A percentile compares a stretch with the other conserved stretches of the same genome.
Conservation (phyloP, 257 asterid genomes). For the Fraxinus pennsylvanica region DNA sequence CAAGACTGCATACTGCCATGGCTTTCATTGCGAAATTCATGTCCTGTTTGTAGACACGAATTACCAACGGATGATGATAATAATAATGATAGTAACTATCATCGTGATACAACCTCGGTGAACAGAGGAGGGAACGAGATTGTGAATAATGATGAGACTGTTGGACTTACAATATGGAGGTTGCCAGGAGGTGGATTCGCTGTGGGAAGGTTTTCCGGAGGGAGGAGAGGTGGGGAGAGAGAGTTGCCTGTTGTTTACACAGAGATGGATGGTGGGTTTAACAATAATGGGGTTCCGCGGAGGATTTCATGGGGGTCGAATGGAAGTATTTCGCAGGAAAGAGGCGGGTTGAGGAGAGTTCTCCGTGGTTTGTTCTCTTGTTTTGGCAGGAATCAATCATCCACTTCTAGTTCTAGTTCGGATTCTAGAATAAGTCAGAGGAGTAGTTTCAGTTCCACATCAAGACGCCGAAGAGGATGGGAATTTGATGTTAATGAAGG, state of each 20-base stretch:
- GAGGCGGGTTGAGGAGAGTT: slow-evolving; percentile 62
- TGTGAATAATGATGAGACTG: slow-evolving; percentile 56
- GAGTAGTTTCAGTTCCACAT: slow-evolving; percentile 43
- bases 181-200: slow-evolving; percentile 94
- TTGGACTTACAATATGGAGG: slow-evolving; percentile 86
- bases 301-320: slow-evolving; percentile 77
- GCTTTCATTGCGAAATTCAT: slow-evolving; percentile 73
- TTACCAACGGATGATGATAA: slow-evolving; percentile 49
- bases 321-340: slow-evolving; percentile 50
- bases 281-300: slow-evolving; percentile 65
- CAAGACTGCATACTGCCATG: slow-evolving; percentile 81
- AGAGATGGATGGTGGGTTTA: slow-evolving; percentile 88
- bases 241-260: slow-evolving; percentile 89
- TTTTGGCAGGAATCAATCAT: slow-evolving; percentile 53
- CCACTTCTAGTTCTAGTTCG: slow-evolving; percentile 47
- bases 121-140: slow-evolving; percentile 41
- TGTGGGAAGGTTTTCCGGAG: slow-evolving; percentile 83
- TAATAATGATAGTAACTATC: slow-evolving; percentile 8
- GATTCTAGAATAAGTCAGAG: slow-evolving; percentile 54
- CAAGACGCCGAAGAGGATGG: slow-evolving; percentile 57
- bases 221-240: slow-evolving; percentile 79
- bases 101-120: slow-evolving; percentile 25
- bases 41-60: slow-evolving; percentile 86
- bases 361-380: slow-evolving; percentile 57
- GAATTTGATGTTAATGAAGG: slow-evolving; percentile 43